A percentile compares a stretch with the other conserved stretches of the same genome.
phyloP scores from a whole-genome alignment of 345 rosid genomes.

The Pugionium cornutum region DNA sequence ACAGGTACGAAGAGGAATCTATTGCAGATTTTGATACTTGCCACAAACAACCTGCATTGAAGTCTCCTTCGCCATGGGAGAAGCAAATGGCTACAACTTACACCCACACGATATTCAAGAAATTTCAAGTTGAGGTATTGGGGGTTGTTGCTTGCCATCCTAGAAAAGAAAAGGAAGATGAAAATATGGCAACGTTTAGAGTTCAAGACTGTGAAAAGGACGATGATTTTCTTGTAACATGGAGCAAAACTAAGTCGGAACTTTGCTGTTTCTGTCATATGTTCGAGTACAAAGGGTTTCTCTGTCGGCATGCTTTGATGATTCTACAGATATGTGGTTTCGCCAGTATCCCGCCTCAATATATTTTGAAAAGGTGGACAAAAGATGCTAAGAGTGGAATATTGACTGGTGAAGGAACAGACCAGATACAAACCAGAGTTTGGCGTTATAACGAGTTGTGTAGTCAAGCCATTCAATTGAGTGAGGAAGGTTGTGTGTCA shows the following conservation, averaged over 20 bases:
- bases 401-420: slow-evolving; percentile 34
- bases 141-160: slow-evolving; percentile 75
- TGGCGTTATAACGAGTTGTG: slow-evolving; percentile 60
- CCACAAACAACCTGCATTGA: slow-evolving; percentile 63
- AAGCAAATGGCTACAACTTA: slow-evolving; percentile 59
- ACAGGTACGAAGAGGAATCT: slow-evolving; percentile 66
- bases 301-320: slow-evolving; percentile 68
- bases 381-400: slow-evolving; percentile 59
- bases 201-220: slow-evolving; percentile 67
- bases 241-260: slow-evolving; percentile 52
- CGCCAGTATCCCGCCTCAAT: slow-evolving; percentile 53
- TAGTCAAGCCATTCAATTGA: slow-evolving; percentile 45
- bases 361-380: slow-evolving; percentile 66
- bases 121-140: slow-evolving; percentile 65
- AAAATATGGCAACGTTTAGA: slow-evolving; percentile 46
- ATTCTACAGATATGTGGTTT: slow-evolving; percentile 70
- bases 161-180: slow-evolving; percentile 56
- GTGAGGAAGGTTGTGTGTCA: slow-evolving; percentile 53
- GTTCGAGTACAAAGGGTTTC: slow-evolving; percentile 64
- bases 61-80: slow-evolving; percentile 74
- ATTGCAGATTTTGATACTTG: slow-evolving; percentile 68
- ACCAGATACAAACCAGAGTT: slow-evolving; percentile 48
- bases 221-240: slow-evolving; percentile 51
- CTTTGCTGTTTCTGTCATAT: slow-evolving; percentile 59
- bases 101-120: slow-evolving; percentile 65